phyloP scores from a whole-genome alignment of 208 protist genomes.

The Leishmania tarentolae region DNA sequence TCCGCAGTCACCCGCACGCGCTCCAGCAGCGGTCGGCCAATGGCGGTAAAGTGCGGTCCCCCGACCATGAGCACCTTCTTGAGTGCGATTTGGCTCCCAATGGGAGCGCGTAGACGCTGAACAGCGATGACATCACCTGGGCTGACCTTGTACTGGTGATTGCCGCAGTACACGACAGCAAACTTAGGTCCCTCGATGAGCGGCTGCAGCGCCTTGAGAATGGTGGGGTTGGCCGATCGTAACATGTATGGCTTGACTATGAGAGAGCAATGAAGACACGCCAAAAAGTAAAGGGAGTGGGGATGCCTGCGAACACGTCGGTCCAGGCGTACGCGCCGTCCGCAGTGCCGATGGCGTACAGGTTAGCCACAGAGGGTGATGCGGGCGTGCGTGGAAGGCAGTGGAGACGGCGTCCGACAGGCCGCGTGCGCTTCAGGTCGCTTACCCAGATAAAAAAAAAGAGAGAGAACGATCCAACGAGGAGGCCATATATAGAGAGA shows the following conservation, averaged over 20 bases:
- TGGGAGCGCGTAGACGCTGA: conserved; percentile 71
- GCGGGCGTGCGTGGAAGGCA: background rate
- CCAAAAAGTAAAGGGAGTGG: no score
- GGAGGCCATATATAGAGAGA: background rate
- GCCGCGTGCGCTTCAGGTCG: background rate
- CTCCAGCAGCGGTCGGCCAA: conserved; percentile 85
- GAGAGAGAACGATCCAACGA: background rate
- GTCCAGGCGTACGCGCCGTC: background rate
- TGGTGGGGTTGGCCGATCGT: conserved; percentile 42
- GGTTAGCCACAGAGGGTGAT: background rate
- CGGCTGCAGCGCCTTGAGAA: conserved; percentile 47
- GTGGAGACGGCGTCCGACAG: background rate
- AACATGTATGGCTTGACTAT: conserved; percentile 22
- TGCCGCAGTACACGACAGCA: conserved; percentile 88
- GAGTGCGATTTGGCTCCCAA: conserved; percentile 81
- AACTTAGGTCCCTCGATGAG: conserved; percentile 76
- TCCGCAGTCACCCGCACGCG: conserved; percentile 67
- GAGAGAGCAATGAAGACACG: background rate
- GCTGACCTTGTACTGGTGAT: conserved; percentile 90
- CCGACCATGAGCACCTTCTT: conserved; percentile 92
- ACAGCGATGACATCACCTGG: conserved; percentile 86
- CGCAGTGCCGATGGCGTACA: no score
- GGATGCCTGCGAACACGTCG: background rate
- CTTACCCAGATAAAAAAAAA: background rate
- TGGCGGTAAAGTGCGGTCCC: conserved; percentile 81